Conservation (phyloP, 2,329 filamentous ascomycete species). For the Ilyonectria robusta region DNA sequence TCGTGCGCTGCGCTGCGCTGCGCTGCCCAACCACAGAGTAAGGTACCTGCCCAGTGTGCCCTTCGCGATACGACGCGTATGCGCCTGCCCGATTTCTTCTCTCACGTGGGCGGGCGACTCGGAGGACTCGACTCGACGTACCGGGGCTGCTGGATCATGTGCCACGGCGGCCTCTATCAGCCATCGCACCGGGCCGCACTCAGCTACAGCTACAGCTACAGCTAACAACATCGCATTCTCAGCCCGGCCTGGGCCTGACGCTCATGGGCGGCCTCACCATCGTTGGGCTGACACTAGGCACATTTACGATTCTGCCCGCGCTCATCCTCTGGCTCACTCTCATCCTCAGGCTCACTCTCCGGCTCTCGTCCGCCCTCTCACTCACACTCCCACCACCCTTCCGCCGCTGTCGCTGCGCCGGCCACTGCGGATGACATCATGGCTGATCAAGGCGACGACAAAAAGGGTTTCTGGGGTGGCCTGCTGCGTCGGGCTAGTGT, state of each 20-base stretch:
- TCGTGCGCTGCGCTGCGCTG: background rate
- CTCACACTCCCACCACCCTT: background rate
- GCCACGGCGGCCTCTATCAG: conserved; percentile 23
- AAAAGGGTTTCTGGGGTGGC: conserved; percentile 63
- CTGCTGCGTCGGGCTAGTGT: conserved; percentile 65
- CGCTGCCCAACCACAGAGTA: conserved; percentile 1
- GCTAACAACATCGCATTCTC: background rate
- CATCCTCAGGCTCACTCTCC: background rate
- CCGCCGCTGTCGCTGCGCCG: conserved; percentile 30
- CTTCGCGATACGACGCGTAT: conserved; percentile 26
- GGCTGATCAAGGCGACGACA: conserved; percentile 52
- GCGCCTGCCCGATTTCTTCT: conserved; percentile 3
- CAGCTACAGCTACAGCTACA: background rate
- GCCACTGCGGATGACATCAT: conserved; percentile 47
- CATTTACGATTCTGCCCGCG: background rate
- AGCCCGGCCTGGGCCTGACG: background rate
- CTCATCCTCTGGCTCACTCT: background rate
- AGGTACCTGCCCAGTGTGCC: background rate
- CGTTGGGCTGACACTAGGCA: conserved; percentile 18
- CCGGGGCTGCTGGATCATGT: conserved; percentile 19
- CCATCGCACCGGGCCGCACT: conserved; percentile 1
- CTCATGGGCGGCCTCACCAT: conserved; percentile 17
- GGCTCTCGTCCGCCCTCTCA: conserved; percentile 6
- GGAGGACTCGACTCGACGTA: conserved; percentile 3
- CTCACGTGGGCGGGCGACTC: conserved; percentile 12